Base-by-base conservation (phyloP, 2,329 filamentous ascomycete genomes). In the Zelopaecilomyces penicillatus region DNA sequence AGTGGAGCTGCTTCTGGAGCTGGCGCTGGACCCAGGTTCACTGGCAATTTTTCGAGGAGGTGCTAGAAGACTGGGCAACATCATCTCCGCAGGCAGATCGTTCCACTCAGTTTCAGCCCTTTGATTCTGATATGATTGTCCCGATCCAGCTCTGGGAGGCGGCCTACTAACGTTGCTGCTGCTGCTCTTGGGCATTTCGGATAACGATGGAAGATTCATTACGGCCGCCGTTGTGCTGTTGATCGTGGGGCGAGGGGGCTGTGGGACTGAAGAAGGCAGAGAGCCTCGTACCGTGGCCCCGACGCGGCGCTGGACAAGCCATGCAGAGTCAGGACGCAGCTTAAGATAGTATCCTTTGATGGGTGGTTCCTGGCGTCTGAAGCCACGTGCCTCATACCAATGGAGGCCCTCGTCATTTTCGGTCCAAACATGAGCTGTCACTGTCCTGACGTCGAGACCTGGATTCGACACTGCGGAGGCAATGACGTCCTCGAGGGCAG, bases 351-450 rank as follows among this genome's bases (percentile, higher is more conserved):
- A 85, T 3, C 73, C 73, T 31, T 68, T 59, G 7, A 82, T 58
- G n/a, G 69, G 65, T 32, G 67, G 54, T 10, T 65, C 68, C 40
- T 71, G 66, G 41, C 67, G 66, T 46, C 57, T 54, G 57, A 85
- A 85, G 3, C 78, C 77, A 7, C 77, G 70, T 27, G 69, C 67
- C 30, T 65, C 55, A 62, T 85, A 85, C 80, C 81, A 85, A 46
- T 67, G 67, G 49, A 83, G 61, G 0, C 73, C 81, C 19, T 83
- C 80, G 3, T 74, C 70, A 57, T 83, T 83, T 47, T 79, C 72
- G 8, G 80, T 80, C 81, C 81, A 85, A 11, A 84, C 81, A 58
- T 85, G 81, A 4, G 81, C 81, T 51, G 78, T 83, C 11, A 82
- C 65, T 37, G 67, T 54, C 32, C 52, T 54, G 31, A 71, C 67